Evolutionary conservation across 805 yeast genomes (phyloP).

Genomic region (Yarrowia alimentaria): DNA sequence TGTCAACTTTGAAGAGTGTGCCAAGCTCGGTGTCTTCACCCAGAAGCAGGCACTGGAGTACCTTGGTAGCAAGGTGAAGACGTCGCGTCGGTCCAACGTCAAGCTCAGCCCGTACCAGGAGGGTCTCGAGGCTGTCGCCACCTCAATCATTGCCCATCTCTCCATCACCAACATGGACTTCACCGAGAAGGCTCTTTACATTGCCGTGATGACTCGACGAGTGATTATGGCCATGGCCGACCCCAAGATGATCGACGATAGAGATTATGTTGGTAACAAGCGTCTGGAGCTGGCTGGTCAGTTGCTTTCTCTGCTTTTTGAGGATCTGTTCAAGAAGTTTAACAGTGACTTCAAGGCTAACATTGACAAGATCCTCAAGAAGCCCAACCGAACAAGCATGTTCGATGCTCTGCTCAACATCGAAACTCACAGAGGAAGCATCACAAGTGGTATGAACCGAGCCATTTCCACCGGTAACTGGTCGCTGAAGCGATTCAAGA

Average conservation of each 20-base stretch:
- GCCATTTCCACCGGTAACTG: constrained; percentile 99
- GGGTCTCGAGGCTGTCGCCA: constrained; percentile 88
- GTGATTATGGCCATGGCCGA: constrained; percentile 94
- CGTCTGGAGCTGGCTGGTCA: constrained; percentile 97
- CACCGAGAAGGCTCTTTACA: constrained; percentile 89
- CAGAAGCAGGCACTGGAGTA: constrained; percentile 92
- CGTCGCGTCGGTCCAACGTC: constrained; percentile 84
- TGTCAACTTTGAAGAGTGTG: constrained; percentile 90
- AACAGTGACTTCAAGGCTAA: constrained; percentile 92
- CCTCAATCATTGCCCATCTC: constrained; percentile 93
- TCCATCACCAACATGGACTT: constrained; percentile 81
- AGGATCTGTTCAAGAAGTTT: constrained; percentile 95
- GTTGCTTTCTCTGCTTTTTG: constrained; percentile 88
- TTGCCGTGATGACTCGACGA: constrained; percentile 95
- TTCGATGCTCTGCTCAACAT: constrained; percentile 90
- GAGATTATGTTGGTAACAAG: constrained; percentile 98
- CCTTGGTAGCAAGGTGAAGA: constrained; percentile 87
- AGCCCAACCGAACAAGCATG: constrained; percentile 91
- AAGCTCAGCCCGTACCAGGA: constrained; percentile 80
- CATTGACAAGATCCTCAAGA: constrained; percentile 88
- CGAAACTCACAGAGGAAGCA: constrained; percentile 86
- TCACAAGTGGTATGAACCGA: constrained; percentile 89
- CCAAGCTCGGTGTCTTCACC: constrained; percentile 78
- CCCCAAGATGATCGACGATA: constrained; percentile 94
- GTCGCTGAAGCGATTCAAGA: constrained; percentile 97